Base-by-base conservation (phyloP, 192 early-diverging fungal species). In the Gamsiella multidivaricata region DNA sequence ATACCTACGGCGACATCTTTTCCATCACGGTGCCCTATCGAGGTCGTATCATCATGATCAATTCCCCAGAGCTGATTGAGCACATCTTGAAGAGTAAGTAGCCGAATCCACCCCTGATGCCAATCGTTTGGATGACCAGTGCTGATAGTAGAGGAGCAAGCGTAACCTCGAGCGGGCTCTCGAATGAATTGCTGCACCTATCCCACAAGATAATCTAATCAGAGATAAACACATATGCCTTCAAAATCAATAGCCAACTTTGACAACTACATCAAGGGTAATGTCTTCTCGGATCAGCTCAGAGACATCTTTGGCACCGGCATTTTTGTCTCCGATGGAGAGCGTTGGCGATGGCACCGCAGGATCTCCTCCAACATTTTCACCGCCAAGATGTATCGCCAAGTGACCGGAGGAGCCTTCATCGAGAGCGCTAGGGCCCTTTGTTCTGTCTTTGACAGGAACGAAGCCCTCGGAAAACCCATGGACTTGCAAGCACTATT, bases 261-360 rank as follows among this genome's bases (percentile, higher is more conserved):
- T 22, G 47, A 68, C 36, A 68, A 61, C 57, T 76, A 68, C 29
- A 62, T 76, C 43, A 76, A 80, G 29, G 79, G 79, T 14, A 52
- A 56, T 9, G 31, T 80, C 33, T 80, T 67, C 55, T 9, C n/a
- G 1, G 54, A 60, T 12, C 61, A 65, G 37, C 58, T 79, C 37
- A 61, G 54, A 12, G 82, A 83, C 52, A 32, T 88, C 18, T 66
- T 89, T 5, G 88, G 88, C 22, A 46, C 67, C 25, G 88, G 88
- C 5, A 89, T 89, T 68, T 89, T 89, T 70, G 85, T 82, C 63
- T 53, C 79, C 18, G 88, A 90, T 53, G 80, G 80, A 22, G 84
- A 86, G 1, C 32, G 14, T 2, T 90, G 89, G 88, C 34, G 64
- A 7, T 53, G 57, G 14, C 85, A 87, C 26, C 65, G 87, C 52